Evolutionary conservation across 345 rosid species (phyloP).

Genomic region (Eucalyptus dawsonii): DNA sequence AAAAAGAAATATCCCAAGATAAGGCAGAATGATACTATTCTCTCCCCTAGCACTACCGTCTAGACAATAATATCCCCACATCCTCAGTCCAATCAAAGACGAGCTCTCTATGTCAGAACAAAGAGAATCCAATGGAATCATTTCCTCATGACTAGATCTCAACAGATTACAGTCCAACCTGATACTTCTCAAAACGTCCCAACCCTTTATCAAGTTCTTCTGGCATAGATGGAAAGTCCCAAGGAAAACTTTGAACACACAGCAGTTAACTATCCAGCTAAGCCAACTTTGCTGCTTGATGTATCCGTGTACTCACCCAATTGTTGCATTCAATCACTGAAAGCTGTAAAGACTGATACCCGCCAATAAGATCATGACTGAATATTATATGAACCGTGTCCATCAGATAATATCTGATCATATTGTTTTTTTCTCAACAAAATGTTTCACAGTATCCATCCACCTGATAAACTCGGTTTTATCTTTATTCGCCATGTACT

Average conservation of each 20-base stretch:
- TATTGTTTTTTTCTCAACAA: slow-evolving; percentile 15
- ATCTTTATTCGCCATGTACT: slow-evolving; percentile 61
- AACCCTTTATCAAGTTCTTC: not conserved
- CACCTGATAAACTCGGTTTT: slow-evolving; percentile 57
- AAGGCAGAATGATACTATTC: not conserved
- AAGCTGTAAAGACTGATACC: not conserved
- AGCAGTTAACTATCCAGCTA: not conserved
- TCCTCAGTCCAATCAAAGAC: not conserved
- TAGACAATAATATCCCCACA: not conserved
- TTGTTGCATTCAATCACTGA: not conserved
- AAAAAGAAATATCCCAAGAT: not conserved
- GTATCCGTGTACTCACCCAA: not conserved
- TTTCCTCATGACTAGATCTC: not conserved
- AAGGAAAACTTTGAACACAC: not conserved
- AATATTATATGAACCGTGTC: not conserved
- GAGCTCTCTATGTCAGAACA: not conserved
- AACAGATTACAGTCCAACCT: not conserved
- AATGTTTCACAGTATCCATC: slow-evolving; percentile 63
- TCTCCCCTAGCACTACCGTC: not conserved
- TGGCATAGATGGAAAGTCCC: not conserved
- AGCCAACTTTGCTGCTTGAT: not conserved
- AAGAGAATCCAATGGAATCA: not conserved
- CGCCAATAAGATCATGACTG: not conserved
- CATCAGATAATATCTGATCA: not conserved
- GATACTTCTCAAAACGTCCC: not conserved